Base-by-base conservation (phyloP, 73 alveolate species). In the Urostyla sp. region DNA sequence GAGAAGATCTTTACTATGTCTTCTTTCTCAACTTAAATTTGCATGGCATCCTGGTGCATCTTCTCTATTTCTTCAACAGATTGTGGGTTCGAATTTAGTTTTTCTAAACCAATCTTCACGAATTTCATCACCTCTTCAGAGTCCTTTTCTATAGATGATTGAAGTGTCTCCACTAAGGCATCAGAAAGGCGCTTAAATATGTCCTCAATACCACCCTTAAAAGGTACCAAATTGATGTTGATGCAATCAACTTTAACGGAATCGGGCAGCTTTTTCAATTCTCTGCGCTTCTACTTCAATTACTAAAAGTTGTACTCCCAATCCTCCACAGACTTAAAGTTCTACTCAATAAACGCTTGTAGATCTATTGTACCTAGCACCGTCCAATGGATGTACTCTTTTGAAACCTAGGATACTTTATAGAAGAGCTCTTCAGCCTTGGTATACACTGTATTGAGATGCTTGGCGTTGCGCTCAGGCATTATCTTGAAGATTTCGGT, bases 391-490 rank as follows among this genome's bases (percentile, higher is more conserved):
- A 73, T 38, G 51, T 69, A 87, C 46, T 84, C 69, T 72, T 58
- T 72, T 21, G 78, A 88, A 40, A 92, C 67, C 35, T 46, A 54
- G 16, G 35, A 24, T 18, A 86, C 84, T 44, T 81, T 63, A 31
- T 61, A 69, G 66, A 86, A 86, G 5, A 86, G 69, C 56, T 86
- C 90, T 84, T 98, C 99, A 50, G 98, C 98, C 76, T 97, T 97
- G 37, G 80, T 88, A 88, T 92, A 98, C 40, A 98, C 99, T 50
- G 96, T 91, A 34, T 90, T 72, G 26, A 98, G 92, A 67, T 88
- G 95, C 59, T 93, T 80, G 38, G 98, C 93, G 87, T 96, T 97
- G 46, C 96, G 96, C 50, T 97, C 99, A 0, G 99, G 99, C 87
- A 98, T 94, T 43, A 90, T 87, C 78, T 87, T 92, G 92, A 94